Evolutionary conservation across 257 asterid species (phyloP), one percentile per base, ranked within the genome.

Genomic region (Apocynum venetum): DNA sequence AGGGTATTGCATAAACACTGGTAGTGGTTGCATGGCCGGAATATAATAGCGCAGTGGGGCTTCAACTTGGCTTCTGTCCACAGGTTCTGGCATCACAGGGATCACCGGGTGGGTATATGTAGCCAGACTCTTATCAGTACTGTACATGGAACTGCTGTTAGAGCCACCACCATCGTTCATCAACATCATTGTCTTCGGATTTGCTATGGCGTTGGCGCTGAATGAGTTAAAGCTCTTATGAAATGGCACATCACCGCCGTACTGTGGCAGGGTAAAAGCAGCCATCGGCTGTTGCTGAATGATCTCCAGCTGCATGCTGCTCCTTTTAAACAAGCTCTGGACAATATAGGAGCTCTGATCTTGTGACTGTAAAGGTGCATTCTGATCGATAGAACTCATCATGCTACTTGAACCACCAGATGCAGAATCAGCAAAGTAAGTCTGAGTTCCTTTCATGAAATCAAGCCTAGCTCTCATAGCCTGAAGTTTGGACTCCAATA

Each of bases 21-120:
- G 68, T 68, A 73, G 6, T 0, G 53, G 77, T 44, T 74, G 77
- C 77, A 57, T 20, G 8, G 52, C 20, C 14, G 77, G 77, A 73
- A 73, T 38, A 48, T 74, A 74, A 57, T 74, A 74, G 44, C 55
- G 47, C 20, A 73, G 7, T 8, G 44, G 66, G 2, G 25, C 15
- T 31, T 46, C 77, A 40, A 55, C 66, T 40, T 66, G 71, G 49
- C 17, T 66, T 40, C 71, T 49, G 1, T 38, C 71, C 49, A 73
- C 48, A 55, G 20, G 4, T 55, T 73, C 56, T n/a, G 55, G 43
- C 40, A 8, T 19, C 12, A 17, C 25, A 3, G n/a, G 48, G 11
- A 59, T 1, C 35, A 20, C 36, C 11, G 12, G 66, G 12, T 66
- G 44, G 46, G 17, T 66, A 41, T 66, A 66, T 1, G 6, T n/a